These are phyloP conservation scores for Inga leiocalycina DNA, from an alignment of 306 rosid genomes.

Conservation along the genomic window DNA sequence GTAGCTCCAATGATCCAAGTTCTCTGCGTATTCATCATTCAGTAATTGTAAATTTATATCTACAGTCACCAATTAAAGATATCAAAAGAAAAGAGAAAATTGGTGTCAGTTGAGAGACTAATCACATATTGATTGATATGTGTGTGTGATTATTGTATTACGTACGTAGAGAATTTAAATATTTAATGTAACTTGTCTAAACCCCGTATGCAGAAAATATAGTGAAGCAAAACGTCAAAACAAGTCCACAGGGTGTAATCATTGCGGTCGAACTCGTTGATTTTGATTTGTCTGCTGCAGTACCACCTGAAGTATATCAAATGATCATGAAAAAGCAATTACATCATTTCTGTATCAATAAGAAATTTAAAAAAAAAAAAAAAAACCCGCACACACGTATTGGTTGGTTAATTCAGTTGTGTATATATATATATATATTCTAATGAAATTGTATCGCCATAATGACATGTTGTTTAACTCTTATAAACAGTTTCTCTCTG, in stretches of 20 bases:
- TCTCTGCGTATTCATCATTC: not conserved
- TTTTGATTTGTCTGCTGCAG: not conserved
- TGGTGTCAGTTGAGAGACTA: not conserved
- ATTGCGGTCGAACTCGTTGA: not conserved
- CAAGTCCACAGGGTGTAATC: slow-evolving; percentile 26
- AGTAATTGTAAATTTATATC: no score
- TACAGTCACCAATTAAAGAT: no score
- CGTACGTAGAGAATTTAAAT: no score
- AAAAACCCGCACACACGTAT: no score
- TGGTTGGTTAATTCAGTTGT: no score
- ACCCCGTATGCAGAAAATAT: not conserved
- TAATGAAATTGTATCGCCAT: no score
- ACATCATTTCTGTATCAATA: not conserved
- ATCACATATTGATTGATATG: no score
- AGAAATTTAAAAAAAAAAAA: not conserved
- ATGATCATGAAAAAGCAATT: not conserved
- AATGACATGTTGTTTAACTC: no score
- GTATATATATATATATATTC: no score
- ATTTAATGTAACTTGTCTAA: not conserved
- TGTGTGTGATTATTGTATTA: no score
- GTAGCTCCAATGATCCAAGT: no score
- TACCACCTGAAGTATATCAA: not conserved
- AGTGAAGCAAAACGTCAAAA: slow-evolving; percentile 4
- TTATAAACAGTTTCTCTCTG: no score
- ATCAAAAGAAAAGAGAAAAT: not conserved